Percentiles rank a stretch among this genome's conserved stretches.
Conservation (phyloP, 306 rosid genomes). For the Gillenia trifoliata region DNA sequence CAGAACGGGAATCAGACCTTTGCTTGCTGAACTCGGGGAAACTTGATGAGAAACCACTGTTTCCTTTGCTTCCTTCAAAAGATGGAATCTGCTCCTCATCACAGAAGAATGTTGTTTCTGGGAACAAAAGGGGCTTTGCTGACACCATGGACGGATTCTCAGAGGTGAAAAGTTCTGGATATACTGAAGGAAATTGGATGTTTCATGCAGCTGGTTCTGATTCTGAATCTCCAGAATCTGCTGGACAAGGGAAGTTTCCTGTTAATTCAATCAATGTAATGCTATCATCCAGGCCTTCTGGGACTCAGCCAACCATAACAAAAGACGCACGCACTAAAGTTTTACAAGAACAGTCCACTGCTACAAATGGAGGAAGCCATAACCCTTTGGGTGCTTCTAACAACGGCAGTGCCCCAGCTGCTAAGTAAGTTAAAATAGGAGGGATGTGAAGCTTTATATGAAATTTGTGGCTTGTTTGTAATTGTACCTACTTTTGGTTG, state of each 20-base stretch:
- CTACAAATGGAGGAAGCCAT: slow-evolving; percentile 45
- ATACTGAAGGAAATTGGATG: slow-evolving; percentile 35
- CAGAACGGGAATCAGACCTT: slow-evolving; percentile 51
- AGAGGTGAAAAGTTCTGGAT: slow-evolving; percentile 42
- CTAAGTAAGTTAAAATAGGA: slow-evolving; percentile 58
- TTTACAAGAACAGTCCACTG: slow-evolving; percentile 58
- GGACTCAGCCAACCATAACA: slow-evolving; percentile 38
- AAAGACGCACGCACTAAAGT: slow-evolving; percentile 57
- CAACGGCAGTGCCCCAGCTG: slow-evolving; percentile 62
- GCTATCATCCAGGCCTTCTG: slow-evolving; percentile 68
- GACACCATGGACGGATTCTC: slow-evolving; percentile 73
- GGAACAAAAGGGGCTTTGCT: slow-evolving; percentile 86
- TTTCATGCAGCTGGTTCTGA: slow-evolving; percentile 28
- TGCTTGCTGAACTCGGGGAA: slow-evolving; percentile 39
- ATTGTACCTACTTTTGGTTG: slow-evolving; percentile 2
- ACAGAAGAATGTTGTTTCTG: slow-evolving; percentile 61
- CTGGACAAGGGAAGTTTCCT: slow-evolving; percentile 63
- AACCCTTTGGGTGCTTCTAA: slow-evolving; percentile 42
- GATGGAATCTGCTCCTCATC: slow-evolving; percentile 53
- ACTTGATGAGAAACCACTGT: slow-evolving; percentile 73
- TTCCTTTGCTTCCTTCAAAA: slow-evolving; percentile 80
- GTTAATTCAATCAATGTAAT: slow-evolving; percentile 43
- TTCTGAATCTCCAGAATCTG: slow-evolving; percentile 30
- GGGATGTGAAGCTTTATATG: neutral
- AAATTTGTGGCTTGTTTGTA: neutral